phyloP scores from a whole-genome alignment of 805 yeast genomes.

The Lipomyces orientalis region DNA sequence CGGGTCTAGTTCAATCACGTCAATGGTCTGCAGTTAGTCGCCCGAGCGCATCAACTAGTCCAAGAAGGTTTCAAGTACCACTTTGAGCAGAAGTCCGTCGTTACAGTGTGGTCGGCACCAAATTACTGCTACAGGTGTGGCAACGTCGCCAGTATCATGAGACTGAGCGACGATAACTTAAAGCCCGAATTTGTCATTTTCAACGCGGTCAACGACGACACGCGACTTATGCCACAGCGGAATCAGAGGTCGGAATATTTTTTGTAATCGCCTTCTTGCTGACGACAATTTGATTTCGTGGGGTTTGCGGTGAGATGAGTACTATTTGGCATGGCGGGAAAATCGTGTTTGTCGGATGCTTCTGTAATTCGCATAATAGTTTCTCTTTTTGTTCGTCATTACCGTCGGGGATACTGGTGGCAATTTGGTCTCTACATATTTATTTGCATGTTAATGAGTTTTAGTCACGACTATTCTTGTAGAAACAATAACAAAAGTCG shows the following conservation, averaged over 20 bases:
- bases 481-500: too few species aligned
- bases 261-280: conserved; percentile 36
- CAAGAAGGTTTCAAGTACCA: conserved; percentile 99
- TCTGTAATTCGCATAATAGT: not conserved
- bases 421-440: not conserved
- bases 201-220: conserved; percentile 86
- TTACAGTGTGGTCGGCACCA: conserved; percentile 98
- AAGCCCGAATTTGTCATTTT: conserved; percentile 92
- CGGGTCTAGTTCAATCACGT: conserved; percentile 75
- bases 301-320: not conserved
- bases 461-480: not conserved
- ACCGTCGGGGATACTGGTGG: not conserved
- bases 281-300: not conserved
- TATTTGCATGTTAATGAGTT: not conserved
- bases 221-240: conserved; percentile 47
- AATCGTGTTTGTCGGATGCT: not conserved
- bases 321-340: not conserved
- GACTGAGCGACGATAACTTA: conserved; percentile 76
- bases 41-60: conserved; percentile 96
- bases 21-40: conserved; percentile 83
- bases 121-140: conserved; percentile 98
- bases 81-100: conserved; percentile 94
- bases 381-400: not conserved
- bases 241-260: conserved; percentile 49
- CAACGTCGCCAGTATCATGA: conserved; percentile 97